Conservation (phyloP, 2,329 filamentous ascomycete species). For the Colletotrichum musae region DNA sequence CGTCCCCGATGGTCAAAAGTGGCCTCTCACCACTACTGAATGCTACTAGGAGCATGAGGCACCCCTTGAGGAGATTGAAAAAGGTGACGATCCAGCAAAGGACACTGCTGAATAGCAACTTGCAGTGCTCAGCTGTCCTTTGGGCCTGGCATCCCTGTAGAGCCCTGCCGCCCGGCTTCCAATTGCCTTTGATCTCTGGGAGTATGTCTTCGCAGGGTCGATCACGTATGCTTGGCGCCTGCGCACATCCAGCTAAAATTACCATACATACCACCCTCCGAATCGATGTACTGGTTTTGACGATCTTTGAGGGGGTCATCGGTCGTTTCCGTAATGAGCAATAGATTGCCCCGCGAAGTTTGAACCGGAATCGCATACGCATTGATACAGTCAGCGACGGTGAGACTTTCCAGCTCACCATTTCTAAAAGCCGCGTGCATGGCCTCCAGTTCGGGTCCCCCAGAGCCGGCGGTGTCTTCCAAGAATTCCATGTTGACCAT, state of each 20-base stretch:
- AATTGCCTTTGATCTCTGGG: neutral
- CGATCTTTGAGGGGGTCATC: too few relatives aligned
- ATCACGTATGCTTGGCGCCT: too few relatives aligned
- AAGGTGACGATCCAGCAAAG: conserved; percentile 6
- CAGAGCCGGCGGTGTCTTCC: neutral
- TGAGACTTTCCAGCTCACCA: neutral
- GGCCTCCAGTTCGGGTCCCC: neutral
- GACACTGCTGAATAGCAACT: neutral
- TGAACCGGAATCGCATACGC: neutral
- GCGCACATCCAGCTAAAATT: neutral
- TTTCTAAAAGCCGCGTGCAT: neutral
- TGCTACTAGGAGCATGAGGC: conserved; percentile 16
- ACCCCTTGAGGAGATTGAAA: neutral
- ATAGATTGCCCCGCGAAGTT: neutral
- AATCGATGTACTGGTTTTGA: too few relatives aligned
- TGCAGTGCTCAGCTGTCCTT: neutral
- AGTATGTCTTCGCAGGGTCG: neutral
- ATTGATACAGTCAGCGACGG: neutral
- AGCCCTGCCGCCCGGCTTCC: accelerated
- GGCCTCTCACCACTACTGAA: neutral
- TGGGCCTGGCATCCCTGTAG: neutral
- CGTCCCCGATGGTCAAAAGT: conserved; percentile 17
- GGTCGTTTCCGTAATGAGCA: neutral
- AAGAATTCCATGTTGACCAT: accelerated
- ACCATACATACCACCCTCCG: neutral